Evolutionary conservation across 345 rosid genomes (phyloP).

Genomic region (Xanthoceras sorbifolium): DNA sequence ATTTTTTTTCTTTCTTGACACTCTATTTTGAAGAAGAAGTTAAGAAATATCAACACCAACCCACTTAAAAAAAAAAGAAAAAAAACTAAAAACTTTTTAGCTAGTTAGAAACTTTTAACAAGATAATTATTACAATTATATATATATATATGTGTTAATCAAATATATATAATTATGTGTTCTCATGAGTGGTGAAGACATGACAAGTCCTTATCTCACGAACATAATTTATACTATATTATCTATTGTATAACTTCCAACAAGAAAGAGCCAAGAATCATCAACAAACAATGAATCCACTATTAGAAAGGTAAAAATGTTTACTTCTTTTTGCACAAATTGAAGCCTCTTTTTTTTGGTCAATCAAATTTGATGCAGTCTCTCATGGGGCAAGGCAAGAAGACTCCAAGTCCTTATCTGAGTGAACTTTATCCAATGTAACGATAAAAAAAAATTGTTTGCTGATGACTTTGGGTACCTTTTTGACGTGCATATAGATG

Average conservation of each 20-base stretch:
- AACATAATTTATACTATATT: too few relatives aligned
- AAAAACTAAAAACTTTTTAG: not conserved
- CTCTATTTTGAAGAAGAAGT: not conserved
- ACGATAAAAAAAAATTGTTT: not conserved
- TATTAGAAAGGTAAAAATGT: not conserved
- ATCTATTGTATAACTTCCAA: not conserved
- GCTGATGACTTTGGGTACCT: not conserved
- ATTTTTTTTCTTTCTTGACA: not conserved
- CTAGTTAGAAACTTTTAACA: not conserved
- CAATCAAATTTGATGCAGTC: conserved; percentile 3
- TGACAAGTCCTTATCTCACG: not conserved
- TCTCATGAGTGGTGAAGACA: not conserved
- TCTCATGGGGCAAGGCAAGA: not conserved
- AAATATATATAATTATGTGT: not conserved
- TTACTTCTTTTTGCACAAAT: not conserved
- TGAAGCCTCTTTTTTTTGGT: not conserved
- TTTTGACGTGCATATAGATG: not conserved
- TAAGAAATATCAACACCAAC: not conserved
- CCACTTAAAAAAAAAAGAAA: not conserved
- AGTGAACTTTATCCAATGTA: not conserved
- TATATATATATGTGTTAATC: not conserved
- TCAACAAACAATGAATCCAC: not conserved
- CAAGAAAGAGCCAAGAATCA: not conserved
- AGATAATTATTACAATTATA: too few relatives aligned
- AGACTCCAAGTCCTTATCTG: not conserved